Conservation (phyloP, 106 monocot species). For the Acorus gramineus region DNA sequence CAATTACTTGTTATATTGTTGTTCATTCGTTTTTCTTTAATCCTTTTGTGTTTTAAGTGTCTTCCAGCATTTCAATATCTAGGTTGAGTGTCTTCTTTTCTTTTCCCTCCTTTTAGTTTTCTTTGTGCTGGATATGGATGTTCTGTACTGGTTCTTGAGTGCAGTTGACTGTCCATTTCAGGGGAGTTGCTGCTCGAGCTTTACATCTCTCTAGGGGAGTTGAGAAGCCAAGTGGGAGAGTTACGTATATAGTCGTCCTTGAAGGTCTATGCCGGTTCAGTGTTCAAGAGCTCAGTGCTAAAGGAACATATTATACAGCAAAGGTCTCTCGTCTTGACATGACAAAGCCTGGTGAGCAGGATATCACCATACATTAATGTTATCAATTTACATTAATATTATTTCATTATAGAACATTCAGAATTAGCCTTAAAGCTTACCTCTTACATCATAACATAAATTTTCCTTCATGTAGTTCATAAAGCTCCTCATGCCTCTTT, state of each 20-base stretch:
- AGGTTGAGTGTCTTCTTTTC: background rate
- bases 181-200: slow-evolving; percentile 96
- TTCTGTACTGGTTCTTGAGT: too few relatives aligned
- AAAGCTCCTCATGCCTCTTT: too few relatives aligned
- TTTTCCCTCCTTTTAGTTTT: background rate
- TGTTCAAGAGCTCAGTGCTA: slow-evolving; percentile 79
- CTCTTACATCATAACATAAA: too few relatives aligned
- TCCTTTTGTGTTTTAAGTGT: background rate
- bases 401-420: too few relatives aligned
- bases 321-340: slow-evolving; percentile 79
- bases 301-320: slow-evolving; percentile 75
- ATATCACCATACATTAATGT: too few relatives aligned
- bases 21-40: background rate
- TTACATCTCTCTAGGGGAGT: slow-evolving; percentile 95
- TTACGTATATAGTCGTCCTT: slow-evolving; percentile 90
- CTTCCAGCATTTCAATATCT: background rate
- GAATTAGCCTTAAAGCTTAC: too few relatives aligned
- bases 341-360: slow-evolving; percentile 67
- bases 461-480: too few relatives aligned
- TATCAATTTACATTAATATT: too few relatives aligned
- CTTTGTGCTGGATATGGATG: too few relatives aligned
- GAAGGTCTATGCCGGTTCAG: slow-evolving; percentile 91
- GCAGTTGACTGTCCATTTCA: slow-evolving; percentile 11
- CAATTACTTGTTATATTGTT: background rate
- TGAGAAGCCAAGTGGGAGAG: slow-evolving; percentile 94